Evolutionary conservation across 305 asterid genomes (phyloP).

Genomic region (Plantago coronopus): DNA sequence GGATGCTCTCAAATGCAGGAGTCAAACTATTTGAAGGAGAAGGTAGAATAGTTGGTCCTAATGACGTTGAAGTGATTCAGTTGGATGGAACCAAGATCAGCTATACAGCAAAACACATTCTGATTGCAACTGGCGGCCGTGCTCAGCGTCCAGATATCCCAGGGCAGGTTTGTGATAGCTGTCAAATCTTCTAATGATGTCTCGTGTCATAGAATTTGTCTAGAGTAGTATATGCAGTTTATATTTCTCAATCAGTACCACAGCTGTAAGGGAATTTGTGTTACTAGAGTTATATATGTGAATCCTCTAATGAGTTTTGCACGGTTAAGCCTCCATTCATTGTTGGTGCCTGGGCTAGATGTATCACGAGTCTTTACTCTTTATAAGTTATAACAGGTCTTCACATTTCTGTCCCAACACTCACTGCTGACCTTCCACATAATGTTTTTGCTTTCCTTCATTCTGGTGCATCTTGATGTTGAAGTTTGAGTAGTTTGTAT

Average conservation of each 20-base stretch:
- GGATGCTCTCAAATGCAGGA: slow-evolving; percentile 80
- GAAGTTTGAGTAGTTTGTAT: slow-evolving; percentile 10
- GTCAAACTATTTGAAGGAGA: slow-evolving; percentile 97
- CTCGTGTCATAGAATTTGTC: slow-evolving; percentile 16
- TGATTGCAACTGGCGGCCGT: slow-evolving; percentile 93
- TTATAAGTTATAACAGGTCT: too few species aligned
- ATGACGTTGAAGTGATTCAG: slow-evolving; percentile 87
- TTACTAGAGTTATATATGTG: too few species aligned
- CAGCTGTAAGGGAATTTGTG: too few species aligned
- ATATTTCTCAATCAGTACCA: too few species aligned
- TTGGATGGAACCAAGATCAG: slow-evolving; percentile 90
- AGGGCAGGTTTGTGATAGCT: slow-evolving; percentile 53
- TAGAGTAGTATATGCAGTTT: not conserved
- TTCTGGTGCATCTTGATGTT: slow-evolving; percentile 7
- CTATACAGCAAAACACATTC: slow-evolving; percentile 80
- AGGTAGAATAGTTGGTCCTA: slow-evolving; percentile 88
- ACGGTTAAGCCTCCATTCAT: too few species aligned
- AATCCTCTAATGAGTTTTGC: too few species aligned
- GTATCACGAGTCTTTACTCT: too few species aligned
- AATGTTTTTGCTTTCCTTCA: not conserved
- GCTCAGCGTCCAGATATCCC: slow-evolving; percentile 81
- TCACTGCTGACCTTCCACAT: not conserved
- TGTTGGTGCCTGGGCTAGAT: not conserved
- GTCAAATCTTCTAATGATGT: slow-evolving; percentile 7
- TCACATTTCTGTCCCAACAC: not conserved